These are phyloP conservation scores for Fusarium piperis DNA, from an alignment of 2,329 filamentous ascomycete genomes.

Conservation along the genomic window DNA sequence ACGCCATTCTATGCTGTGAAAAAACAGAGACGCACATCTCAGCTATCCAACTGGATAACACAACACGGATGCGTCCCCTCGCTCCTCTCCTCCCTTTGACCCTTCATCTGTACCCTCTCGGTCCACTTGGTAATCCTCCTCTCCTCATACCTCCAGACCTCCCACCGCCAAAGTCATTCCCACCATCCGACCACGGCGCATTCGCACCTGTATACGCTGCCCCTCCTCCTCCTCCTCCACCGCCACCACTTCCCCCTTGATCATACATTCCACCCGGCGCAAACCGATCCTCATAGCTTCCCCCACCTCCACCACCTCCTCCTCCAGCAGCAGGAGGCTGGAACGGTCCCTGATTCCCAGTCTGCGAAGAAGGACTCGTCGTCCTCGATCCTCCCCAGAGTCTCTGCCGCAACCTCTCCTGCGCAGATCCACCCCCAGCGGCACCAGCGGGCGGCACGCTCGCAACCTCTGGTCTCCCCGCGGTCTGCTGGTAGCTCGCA, in stretches of 20 bases:
- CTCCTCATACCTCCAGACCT: conserved; percentile 42
- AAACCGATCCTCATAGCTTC: conserved; percentile 58
- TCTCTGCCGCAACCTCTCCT: conserved; percentile 83
- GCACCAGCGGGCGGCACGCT: conserved; percentile 46
- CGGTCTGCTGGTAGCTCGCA: conserved; percentile 78
- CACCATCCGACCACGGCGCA: conserved; percentile 58
- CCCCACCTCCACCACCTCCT: conserved; percentile 41
- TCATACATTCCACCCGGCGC: conserved; percentile 58
- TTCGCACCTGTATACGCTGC: conserved; percentile 58
- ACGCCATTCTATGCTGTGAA: conserved; percentile 39
- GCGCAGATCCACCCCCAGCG: conserved; percentile 65
- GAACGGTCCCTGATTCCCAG: conserved; percentile 54
- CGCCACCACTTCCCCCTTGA: conserved; percentile 41
- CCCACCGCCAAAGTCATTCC: conserved; percentile 51
- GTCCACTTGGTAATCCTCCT: conserved; percentile 58
- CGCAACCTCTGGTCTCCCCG: conserved; percentile 34
- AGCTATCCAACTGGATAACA: background rate
- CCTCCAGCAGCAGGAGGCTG: conserved; percentile 51
- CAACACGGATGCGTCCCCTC: background rate
- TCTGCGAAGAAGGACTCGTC: conserved; percentile 60
- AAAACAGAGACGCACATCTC: conserved; percentile 10
- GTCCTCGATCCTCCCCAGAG: conserved; percentile 73
- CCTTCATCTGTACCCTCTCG: conserved; percentile 51
- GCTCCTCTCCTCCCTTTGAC: background rate
- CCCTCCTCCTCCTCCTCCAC: conserved; percentile 40